phyloP scores from a whole-genome alignment of 768 basidiomycete genomes.

The Pulveroboletus sp. region DNA sequence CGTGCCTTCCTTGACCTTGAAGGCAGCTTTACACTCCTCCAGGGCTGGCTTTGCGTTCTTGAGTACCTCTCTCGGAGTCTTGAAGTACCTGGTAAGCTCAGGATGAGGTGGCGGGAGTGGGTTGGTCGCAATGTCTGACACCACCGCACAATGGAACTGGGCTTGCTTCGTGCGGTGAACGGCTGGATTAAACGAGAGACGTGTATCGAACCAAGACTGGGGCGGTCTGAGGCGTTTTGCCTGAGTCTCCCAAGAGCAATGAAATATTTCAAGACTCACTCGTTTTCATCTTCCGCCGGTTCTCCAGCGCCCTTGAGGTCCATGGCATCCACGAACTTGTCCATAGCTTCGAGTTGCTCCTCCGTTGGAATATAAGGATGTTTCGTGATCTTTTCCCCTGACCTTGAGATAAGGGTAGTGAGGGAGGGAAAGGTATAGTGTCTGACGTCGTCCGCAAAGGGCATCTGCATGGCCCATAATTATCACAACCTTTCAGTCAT shows the following conservation, averaged over 20 bases:
- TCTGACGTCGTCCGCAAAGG: conserved; percentile 92
- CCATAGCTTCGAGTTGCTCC: conserved; percentile 80
- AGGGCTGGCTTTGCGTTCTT: conserved; percentile 57
- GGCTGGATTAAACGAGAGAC: conserved; percentile 82
- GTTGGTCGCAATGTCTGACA: conserved; percentile 65
- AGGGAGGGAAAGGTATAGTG: conserved; percentile 86
- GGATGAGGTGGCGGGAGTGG: conserved; percentile 86
- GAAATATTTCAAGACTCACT: conserved; percentile 41
- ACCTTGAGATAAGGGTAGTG: conserved; percentile 66
- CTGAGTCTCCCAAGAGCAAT: conserved; percentile 2
- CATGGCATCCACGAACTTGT: conserved; percentile 83
- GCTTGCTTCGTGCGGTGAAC: conserved; percentile 93
- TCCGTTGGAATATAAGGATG: conserved; percentile 85
- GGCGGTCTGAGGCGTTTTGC: conserved; percentile 43
- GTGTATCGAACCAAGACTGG: conserved; percentile 73
- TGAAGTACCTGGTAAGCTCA: conserved; percentile 79
- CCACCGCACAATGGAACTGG: conserved; percentile 83
- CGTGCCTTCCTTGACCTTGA: conserved; percentile 80
- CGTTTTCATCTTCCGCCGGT: conserved; percentile 72
- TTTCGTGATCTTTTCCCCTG: conserved; percentile 66
- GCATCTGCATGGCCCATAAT: conserved; percentile 56
- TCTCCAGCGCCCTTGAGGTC: conserved; percentile 78
- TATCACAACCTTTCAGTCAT: not conserved
- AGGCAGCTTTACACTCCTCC: conserved; percentile 56
- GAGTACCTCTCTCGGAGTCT: conserved; percentile 67